Conservation (phyloP, 768 basidiomycete species). For the Baorangia bicolor region DNA sequence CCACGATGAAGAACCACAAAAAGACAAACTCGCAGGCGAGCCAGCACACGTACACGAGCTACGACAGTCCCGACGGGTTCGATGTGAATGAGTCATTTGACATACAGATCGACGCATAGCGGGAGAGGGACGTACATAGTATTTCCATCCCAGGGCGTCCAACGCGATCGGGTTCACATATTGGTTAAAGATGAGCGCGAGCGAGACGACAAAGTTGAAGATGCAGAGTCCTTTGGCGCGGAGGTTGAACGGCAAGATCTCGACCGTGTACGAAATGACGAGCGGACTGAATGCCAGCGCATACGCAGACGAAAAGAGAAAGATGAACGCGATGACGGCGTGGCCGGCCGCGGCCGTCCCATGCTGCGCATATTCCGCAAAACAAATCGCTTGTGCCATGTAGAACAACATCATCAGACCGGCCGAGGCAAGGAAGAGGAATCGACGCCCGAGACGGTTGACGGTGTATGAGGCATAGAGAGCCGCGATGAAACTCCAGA, state of each 20-base stretch:
- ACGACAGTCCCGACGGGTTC: not conserved
- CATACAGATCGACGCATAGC: not conserved
- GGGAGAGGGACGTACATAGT: slow-evolving; percentile 24
- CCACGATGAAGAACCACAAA: slow-evolving; percentile 16
- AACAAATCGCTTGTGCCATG: slow-evolving; percentile 66
- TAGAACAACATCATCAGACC: slow-evolving; percentile 64
- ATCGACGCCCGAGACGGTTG: slow-evolving; percentile 64
- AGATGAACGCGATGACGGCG: slow-evolving; percentile 51
- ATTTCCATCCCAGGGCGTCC: slow-evolving; percentile 49
- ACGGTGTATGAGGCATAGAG: slow-evolving; percentile 32
- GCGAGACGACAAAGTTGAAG: slow-evolving; percentile 66
- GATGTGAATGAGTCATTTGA: not conserved
- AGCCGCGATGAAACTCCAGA: slow-evolving; percentile 27
- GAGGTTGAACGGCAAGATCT: slow-evolving; percentile 78
- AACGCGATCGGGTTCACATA: slow-evolving; percentile 80
- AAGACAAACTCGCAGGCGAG: slow-evolving; percentile 12
- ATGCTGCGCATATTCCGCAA: slow-evolving; percentile 52
- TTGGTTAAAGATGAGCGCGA: slow-evolving; percentile 75
- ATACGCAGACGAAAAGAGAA: slow-evolving; percentile 48
- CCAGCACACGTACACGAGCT: slow-evolving; percentile 25
- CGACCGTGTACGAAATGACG: slow-evolving; percentile 60
- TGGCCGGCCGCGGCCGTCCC: slow-evolving; percentile 49
- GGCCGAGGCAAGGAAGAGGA: slow-evolving; percentile 60
- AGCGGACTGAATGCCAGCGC: slow-evolving; percentile 80
- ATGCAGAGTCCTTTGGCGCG: slow-evolving; percentile 79